Evolutionary conservation across 2,329 filamentous ascomycete genomes (phyloP).

Genomic region (Metarhizium anisopliae): DNA sequence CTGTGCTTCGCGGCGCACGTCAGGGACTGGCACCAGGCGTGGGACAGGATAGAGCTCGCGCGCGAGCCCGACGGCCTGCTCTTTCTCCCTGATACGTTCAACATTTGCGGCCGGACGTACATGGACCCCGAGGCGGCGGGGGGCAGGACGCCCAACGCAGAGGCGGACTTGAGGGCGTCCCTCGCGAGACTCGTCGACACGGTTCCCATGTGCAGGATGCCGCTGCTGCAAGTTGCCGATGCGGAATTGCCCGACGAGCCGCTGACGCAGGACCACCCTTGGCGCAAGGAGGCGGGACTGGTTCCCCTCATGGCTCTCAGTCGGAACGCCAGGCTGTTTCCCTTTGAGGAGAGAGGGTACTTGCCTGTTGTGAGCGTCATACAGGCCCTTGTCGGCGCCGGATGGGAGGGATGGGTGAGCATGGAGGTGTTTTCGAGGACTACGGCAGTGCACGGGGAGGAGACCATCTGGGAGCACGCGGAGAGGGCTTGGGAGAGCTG

Average conservation of each 20-base stretch:
- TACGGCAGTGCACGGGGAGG: constrained; percentile 3
- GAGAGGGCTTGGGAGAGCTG: constrained; percentile 9
- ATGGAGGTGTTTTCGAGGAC: constrained; percentile 12
- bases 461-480: constrained; percentile 6
- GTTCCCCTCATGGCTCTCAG: constrained; percentile 11
- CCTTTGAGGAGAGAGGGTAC: constrained; percentile 11
- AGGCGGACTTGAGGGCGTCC: neutral
- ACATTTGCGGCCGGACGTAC: constrained; percentile 11
- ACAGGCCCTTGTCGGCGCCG: constrained; percentile 15
- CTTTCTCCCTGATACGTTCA: constrained; percentile 20
- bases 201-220: constrained; percentile 1
- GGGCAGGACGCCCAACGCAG: neutral
- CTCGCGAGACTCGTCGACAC: neutral
- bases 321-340: constrained; percentile 11
- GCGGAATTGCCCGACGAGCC: constrained; percentile 7
- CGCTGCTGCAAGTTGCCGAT: constrained; percentile 14
- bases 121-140: neutral
- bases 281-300: constrained; percentile 2
- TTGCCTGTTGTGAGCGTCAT: constrained; percentile 21
- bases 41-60: constrained; percentile 6
- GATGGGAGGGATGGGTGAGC: constrained; percentile 11
- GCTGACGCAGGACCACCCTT: constrained; percentile 1
- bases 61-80: constrained; percentile 1
- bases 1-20: constrained; percentile 11
- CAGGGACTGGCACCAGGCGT: constrained; percentile 10